These are phyloP conservation scores for Ogataea hybrid DNA, from an alignment of 1,139 yeast species.

Conservation along the genomic window DNA sequence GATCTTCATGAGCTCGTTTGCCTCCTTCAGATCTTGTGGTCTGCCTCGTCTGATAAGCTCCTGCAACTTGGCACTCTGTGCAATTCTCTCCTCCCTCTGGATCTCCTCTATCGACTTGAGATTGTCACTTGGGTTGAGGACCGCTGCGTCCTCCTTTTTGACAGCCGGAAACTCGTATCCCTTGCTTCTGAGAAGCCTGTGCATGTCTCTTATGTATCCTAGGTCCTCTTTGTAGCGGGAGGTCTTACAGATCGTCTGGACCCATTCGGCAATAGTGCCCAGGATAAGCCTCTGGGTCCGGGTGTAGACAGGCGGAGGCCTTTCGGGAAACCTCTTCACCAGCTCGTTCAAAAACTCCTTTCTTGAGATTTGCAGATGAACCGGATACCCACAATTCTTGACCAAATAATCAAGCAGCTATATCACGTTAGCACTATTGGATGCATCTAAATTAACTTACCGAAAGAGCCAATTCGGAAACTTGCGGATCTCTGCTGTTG, in stretches of 20 bases:
- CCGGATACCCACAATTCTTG: conserved; percentile 96
- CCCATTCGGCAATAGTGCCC: conserved; percentile 96
- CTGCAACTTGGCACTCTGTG: conserved; percentile 92
- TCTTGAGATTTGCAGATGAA: conserved; percentile 90
- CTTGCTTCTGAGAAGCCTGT: conserved; percentile 79
- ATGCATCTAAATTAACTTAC: conserved; percentile 6
- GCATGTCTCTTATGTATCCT: conserved; percentile 94
- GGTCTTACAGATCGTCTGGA: conserved; percentile 89
- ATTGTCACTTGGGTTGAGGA: conserved; percentile 86
- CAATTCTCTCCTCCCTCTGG: conserved; percentile 88
- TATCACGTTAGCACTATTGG: conserved; percentile 4
- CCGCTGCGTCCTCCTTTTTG: conserved; percentile 88
- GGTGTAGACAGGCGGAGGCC: conserved; percentile 85
- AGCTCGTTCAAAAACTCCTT: conserved; percentile 92
- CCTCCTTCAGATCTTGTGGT: conserved; percentile 94
- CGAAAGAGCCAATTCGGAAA: conserved; percentile 57
- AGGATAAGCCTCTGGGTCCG: conserved; percentile 80
- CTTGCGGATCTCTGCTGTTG: conserved; percentile 81
- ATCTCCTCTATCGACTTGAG: conserved; percentile 87
- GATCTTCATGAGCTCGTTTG: conserved; percentile 92
- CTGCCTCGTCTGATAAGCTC: conserved; percentile 94
- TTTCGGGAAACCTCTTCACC: conserved; percentile 90
- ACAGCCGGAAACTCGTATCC: conserved; percentile 92
- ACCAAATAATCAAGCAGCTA: conserved; percentile 78
- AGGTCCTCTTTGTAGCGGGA: conserved; percentile 89